A percentile compares a stretch with the other conserved stretches of the same genome.
phyloP scores from a whole-genome alignment of 768 basidiomycete species.

The Neoboletus brunneissimus region DNA sequence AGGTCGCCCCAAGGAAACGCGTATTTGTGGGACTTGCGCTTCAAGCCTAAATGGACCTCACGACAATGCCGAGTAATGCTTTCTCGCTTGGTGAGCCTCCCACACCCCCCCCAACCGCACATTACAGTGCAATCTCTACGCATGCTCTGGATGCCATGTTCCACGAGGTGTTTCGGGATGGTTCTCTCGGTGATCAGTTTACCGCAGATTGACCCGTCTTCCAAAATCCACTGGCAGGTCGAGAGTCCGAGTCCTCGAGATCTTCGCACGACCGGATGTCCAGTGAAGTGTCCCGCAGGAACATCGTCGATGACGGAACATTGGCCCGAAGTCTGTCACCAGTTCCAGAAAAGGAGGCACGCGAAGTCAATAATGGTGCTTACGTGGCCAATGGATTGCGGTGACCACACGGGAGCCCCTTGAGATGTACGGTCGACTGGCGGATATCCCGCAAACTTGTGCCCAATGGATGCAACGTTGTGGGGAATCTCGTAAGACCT shows the following conservation, averaged over 20 bases:
- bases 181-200: background rate
- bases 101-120: conserved; percentile 14
- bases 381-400: conserved; percentile 1
- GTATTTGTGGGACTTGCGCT: background rate
- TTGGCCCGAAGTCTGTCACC: background rate
- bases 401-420: background rate
- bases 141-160: conserved; percentile 11
- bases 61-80: conserved; percentile 11
- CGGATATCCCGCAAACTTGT: background rate
- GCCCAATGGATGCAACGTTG: too few species aligned
- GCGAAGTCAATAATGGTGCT: background rate
- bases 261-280: background rate
- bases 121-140: background rate
- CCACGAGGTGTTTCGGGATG: conserved; percentile 9
- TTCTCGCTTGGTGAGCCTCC: background rate
- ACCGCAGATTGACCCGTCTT: background rate
- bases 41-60: conserved; percentile 15
- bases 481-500: background rate
- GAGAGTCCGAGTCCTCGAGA: background rate
- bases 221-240: background rate
- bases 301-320: background rate
- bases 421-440: background rate
- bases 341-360: background rate
- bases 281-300: background rate
- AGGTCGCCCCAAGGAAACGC: background rate